phyloP scores from a whole-genome alignment of 2,329 filamentous ascomycete genomes.

The Ceratocystis ficicola region DNA sequence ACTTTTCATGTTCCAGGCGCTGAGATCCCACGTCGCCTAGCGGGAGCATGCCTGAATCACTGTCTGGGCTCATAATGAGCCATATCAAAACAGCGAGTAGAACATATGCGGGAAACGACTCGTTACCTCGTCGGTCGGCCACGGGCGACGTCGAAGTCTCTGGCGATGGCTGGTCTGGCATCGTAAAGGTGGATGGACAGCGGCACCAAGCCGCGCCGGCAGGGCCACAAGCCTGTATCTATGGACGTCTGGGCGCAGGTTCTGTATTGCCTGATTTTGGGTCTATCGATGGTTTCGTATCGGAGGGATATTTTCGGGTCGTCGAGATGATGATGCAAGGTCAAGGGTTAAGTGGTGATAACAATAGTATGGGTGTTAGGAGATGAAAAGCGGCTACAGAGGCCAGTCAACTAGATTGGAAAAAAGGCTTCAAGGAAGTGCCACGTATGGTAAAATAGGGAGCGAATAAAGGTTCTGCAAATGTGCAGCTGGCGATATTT shows the following conservation, averaged over 20 bases:
- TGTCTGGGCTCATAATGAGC: constrained; percentile 20
- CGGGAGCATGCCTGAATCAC: constrained; percentile 27
- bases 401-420: neutral
- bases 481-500: neutral
- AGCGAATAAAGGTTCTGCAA: neutral
- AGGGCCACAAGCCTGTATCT: constrained; percentile 5
- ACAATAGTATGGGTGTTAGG: neutral
- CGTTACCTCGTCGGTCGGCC: neutral
- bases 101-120: constrained; percentile 18
- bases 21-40: constrained; percentile 26
- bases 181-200: constrained; percentile 1
- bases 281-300: neutral
- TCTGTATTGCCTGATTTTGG: neutral
- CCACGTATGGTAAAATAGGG: neutral
- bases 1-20: constrained; percentile 41
- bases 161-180: constrained; percentile 8
- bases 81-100: constrained; percentile 19
- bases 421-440: neutral
- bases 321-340: constrained; percentile 3
- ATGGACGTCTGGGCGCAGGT: neutral
- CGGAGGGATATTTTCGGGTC: neutral
- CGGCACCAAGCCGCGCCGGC: constrained; percentile 11
- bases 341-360: constrained; percentile 1
- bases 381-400: neutral
- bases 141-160: constrained; percentile 4